A percentile compares a stretch with the other conserved stretches of the same genome.
phyloP scores from a whole-genome alignment of 345 rosid species.

The Heritiera fomes region DNA sequence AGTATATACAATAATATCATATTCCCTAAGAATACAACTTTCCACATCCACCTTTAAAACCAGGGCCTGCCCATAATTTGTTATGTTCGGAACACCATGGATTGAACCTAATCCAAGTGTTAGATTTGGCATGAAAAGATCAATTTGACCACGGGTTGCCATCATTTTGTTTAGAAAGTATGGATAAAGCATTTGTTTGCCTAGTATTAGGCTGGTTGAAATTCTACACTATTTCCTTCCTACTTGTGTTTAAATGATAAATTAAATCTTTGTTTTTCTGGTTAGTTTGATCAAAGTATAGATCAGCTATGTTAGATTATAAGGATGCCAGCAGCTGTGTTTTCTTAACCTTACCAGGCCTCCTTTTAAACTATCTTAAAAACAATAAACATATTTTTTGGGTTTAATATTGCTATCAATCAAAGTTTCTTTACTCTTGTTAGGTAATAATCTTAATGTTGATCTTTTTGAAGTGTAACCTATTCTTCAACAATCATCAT shows the following conservation, averaged over 20 bases:
- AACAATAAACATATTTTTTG: not conserved
- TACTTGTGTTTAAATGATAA: not conserved
- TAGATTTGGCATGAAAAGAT: conserved; percentile 8
- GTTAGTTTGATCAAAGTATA: not conserved
- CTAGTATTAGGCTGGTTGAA: not conserved
- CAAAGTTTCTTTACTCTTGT: not conserved
- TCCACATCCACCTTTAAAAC: not conserved
- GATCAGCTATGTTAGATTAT: not conserved
- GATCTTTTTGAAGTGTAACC: conserved; percentile 13
- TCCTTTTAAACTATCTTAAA: not conserved
- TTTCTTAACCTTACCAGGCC: conserved; percentile 10
- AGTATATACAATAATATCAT: too few relatives aligned
- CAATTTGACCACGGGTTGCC: not conserved
- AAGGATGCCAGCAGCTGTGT: not conserved
- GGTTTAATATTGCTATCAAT: not conserved
- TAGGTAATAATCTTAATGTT: not conserved
- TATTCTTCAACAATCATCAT: not conserved
- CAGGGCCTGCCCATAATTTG: not conserved
- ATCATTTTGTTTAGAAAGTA: not conserved
- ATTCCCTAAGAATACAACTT: too few relatives aligned
- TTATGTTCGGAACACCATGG: not conserved
- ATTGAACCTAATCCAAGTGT: not conserved
- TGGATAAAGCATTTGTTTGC: not conserved
- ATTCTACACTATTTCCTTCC: not conserved
- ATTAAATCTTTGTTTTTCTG: not conserved